phyloP scores from a whole-genome alignment of 257 asterid genomes.

The Solanum chiquidenum region DNA sequence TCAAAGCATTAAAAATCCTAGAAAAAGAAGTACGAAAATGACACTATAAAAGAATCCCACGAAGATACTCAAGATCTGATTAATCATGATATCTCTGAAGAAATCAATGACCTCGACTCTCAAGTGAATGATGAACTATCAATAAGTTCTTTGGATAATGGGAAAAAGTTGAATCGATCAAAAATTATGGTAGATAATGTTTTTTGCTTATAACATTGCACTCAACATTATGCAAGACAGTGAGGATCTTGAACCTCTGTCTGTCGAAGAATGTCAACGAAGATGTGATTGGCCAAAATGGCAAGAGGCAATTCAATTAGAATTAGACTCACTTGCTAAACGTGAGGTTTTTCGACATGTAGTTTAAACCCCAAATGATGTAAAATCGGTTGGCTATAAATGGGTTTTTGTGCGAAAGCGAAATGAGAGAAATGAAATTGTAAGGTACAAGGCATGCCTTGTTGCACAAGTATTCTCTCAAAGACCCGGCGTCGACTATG shows the following conservation, averaged over 20 bases:
- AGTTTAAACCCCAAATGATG: not conserved
- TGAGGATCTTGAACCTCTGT: not conserved
- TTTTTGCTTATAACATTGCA: not conserved
- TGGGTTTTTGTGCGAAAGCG: not conserved
- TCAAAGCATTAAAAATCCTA: not conserved
- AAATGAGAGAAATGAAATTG: no score
- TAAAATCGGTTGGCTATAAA: not conserved
- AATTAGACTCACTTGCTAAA: no score
- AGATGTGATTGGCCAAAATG: not conserved
- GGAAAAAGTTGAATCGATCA: not conserved
- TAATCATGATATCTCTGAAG: not conserved
- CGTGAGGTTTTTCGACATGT: not conserved
- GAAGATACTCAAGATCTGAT: no score
- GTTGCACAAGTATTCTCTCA: not conserved
- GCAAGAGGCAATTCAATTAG: not conserved
- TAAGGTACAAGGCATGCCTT: not conserved
- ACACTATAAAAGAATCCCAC: not conserved
- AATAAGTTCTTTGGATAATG: not conserved
- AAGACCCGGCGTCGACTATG: not conserved
- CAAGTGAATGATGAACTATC: not conserved
- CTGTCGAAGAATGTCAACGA: not conserved
- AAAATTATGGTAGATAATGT: not conserved
- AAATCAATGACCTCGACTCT: not conserved
- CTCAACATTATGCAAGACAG: not conserved
- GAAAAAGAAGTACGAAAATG: not conserved